Percentiles rank a stretch among this genome's conserved stretches.
phyloP scores from a whole-genome alignment of 2,329 filamentous ascomycete genomes.

The Exophiala sp. region DNA sequence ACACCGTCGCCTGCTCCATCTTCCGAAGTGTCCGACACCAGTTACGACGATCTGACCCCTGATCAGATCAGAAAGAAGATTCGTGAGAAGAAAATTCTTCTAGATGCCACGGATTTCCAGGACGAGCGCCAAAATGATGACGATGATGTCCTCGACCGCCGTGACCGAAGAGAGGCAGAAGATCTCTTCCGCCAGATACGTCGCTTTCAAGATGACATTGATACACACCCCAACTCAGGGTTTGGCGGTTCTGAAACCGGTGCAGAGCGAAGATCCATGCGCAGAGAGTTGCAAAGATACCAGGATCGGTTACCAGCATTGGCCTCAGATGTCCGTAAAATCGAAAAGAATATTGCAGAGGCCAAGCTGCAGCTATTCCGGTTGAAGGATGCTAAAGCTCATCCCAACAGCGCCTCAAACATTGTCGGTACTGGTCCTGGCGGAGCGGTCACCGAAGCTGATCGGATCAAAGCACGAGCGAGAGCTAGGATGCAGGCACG shows the following conservation, averaged over 20 bases:
- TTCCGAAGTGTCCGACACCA: constrained; percentile 57
- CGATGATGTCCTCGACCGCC: constrained; percentile 84
- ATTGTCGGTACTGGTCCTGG: constrained; percentile 93
- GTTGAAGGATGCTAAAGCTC: constrained; percentile 84
- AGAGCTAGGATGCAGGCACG: constrained; percentile 99
- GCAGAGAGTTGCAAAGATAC: constrained; percentile 81
- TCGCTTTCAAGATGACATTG: constrained; percentile 90
- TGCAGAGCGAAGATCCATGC: constrained; percentile 79
- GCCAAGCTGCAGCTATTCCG: constrained; percentile 90
- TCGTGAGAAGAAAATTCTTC: constrained; percentile 84
- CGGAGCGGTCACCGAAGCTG: constrained; percentile 84
- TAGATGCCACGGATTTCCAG: constrained; percentile 94
- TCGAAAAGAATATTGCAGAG: constrained; percentile 90
- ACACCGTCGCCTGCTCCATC: constrained; percentile 80
- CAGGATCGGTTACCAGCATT: constrained; percentile 88
- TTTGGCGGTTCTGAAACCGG: constrained; percentile 73
- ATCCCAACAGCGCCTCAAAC: constrained; percentile 73
- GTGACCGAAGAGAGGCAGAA: constrained; percentile 87
- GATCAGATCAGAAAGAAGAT: constrained; percentile 92
- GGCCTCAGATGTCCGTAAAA: constrained; percentile 84
- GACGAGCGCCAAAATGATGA: constrained; percentile 88
- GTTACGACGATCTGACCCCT: constrained; percentile 75
- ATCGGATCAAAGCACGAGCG: constrained; percentile 88
- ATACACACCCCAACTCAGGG: constrained; percentile 76
- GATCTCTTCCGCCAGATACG: constrained; percentile 91